phyloP scores from a whole-genome alignment of 495 filamentous ascomycete genomes.

The Cladorrhinum samala region DNA sequence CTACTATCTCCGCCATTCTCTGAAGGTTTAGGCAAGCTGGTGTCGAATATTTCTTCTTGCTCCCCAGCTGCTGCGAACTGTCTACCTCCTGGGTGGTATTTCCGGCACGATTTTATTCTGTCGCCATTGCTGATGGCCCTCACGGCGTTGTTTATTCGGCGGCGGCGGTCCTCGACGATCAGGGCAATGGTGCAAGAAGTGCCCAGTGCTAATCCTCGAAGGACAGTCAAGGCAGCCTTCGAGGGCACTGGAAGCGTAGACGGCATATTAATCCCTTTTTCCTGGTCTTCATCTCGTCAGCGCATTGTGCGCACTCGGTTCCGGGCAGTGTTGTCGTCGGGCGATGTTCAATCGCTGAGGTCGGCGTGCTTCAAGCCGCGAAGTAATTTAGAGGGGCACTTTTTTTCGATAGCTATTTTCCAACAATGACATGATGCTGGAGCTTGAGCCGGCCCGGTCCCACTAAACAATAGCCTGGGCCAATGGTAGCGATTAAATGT shows the following conservation, averaged over 20 bases:
- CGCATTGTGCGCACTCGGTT: constrained; percentile 14
- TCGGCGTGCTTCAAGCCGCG: not conserved
- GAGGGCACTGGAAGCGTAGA: constrained; percentile 45
- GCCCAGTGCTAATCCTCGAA: constrained; percentile 46
- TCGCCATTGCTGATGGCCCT: constrained; percentile 42
- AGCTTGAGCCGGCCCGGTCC: not conserved
- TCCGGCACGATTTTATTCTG: constrained; percentile 35
- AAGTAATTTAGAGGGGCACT: not conserved
- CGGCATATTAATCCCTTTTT: constrained; percentile 28
- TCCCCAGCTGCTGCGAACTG: constrained; percentile 47
- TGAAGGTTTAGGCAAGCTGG: constrained; percentile 11
- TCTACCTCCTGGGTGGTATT: constrained; percentile 32
- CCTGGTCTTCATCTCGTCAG: constrained; percentile 23
- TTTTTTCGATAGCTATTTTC: constrained; percentile 4
- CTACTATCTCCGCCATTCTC: not conserved
- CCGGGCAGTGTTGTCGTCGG: constrained; percentile 1
- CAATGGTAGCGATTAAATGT: not conserved
- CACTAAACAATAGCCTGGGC: not conserved
- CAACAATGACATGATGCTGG: constrained; percentile 3
- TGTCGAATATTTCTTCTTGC: constrained; percentile 21
- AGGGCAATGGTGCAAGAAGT: constrained; percentile 49
- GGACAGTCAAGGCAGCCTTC: constrained; percentile 47
- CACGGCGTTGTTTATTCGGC: constrained; percentile 41
- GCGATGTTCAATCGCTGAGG: constrained; percentile 1
- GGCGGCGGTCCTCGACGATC: constrained; percentile 48